Evolutionary conservation across 2,329 filamentous ascomycete genomes (phyloP).

Genomic region (Cryphonectria nitschkei): DNA sequence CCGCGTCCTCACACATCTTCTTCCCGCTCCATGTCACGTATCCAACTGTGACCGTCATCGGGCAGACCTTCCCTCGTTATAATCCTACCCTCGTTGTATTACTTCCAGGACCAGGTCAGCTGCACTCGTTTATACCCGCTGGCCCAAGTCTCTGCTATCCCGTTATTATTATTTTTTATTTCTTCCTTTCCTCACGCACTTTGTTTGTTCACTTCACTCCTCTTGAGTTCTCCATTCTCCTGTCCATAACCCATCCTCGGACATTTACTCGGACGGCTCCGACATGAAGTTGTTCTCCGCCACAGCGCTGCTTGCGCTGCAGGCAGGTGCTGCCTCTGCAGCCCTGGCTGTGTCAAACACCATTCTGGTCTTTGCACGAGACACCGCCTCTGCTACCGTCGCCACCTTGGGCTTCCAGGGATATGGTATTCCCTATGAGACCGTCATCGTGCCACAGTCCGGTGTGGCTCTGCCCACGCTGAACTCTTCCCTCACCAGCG

Average conservation of each 20-base stretch:
- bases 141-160: background rate
- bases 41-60: constrained; percentile 15
- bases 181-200: background rate
- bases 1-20: constrained; percentile 9
- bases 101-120: background rate
- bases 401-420: constrained; percentile 59
- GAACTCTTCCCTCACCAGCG: constrained; percentile 50
- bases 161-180: background rate
- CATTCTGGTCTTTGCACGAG: constrained; percentile 59
- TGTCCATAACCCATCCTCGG: background rate
- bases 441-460: constrained; percentile 55
- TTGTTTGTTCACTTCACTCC: background rate
- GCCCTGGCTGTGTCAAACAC: constrained; percentile 45
- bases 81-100: constrained; percentile 17
- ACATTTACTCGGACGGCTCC: background rate
- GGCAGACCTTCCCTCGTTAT: constrained; percentile 15
- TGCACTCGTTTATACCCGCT: constrained; percentile 16
- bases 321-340: constrained; percentile 26
- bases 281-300: constrained; percentile 28
- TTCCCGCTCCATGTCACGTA: constrained; percentile 9
- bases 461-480: constrained; percentile 56
- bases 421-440: constrained; percentile 64
- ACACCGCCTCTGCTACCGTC: constrained; percentile 50
- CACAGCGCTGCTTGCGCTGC: constrained; percentile 26
- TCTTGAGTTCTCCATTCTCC: background rate